Evolutionary conservation across 805 yeast genomes (phyloP), one percentile per base, ranked within the genome.

Genomic region (Nakazawaea ernobii): DNA sequence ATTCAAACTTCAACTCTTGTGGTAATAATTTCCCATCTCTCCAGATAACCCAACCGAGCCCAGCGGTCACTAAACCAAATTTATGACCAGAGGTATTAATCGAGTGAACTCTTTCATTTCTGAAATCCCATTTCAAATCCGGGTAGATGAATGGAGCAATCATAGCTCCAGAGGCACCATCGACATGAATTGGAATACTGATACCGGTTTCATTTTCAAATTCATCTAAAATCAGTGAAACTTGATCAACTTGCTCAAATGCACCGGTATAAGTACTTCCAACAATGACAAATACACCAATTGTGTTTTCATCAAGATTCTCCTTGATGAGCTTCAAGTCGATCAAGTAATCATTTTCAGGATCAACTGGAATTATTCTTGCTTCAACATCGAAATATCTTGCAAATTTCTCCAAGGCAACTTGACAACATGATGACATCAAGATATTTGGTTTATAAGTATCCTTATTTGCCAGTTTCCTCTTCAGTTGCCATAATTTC

Each of bases 231-330:
- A 84, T 68, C n/a, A 74, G 62, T 43, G 79, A 63, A 39, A 88
- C 80, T 35, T 70, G 69, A 52, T 67, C 73, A 36, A 90, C 90
- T 46, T 85, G 78, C 63, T 90, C 97, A 66, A 86, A 89, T 42
- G 90, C 90, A 49, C 97, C 97, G 5, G 97, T 90, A 66, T 86
- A 90, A 10, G 97, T 90, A 8, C 96, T 86, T 1, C 97, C 97
- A 55, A 90, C 60, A 58, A 90, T 89, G 20, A 84, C 95, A 66
- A 81, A 90, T 39, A 87, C 77, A 56, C 97, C 97, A 67, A 90
- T 89, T 11, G 97, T 90, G 69, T 91, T 89, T 62, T 91, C 97
- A 65, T 90, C 97, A 35, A 86, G 71, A 50, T 77, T 68, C 46
- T 80, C 80, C 60, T 74, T 74, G 59, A 91, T 73, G 54, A 77